A percentile compares a stretch with the other conserved stretches of the same genome.
Conservation (phyloP, 2,329 filamentous ascomycete species). For the Penicillium rolfsii region DNA sequence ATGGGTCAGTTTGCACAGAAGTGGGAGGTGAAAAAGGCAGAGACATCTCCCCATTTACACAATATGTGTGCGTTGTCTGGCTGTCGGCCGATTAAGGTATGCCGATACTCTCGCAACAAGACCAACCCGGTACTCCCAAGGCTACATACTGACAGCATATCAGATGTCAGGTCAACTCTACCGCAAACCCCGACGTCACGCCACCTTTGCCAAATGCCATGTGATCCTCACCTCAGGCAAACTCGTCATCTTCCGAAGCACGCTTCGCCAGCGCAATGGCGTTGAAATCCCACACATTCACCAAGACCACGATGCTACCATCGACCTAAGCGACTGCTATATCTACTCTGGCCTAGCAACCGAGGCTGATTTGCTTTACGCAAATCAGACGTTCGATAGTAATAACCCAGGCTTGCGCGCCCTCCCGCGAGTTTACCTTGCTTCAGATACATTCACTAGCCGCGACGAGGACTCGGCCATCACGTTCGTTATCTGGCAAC, state of each 20-base stretch:
- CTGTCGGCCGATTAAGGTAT: slow-evolving; percentile 60
- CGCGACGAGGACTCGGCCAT: slow-evolving; percentile 68
- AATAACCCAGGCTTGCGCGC: slow-evolving; percentile 64
- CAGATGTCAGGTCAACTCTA: slow-evolving; percentile 64
- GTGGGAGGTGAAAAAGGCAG: slow-evolving; percentile 68
- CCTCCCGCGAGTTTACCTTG: slow-evolving; percentile 62
- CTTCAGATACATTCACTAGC: slow-evolving; percentile 62
- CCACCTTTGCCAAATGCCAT: slow-evolving; percentile 63
- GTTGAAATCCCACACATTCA: slow-evolving; percentile 63
- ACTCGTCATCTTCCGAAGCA: slow-evolving; percentile 65
- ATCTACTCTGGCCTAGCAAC: slow-evolving; percentile 67
- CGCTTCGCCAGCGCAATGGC: slow-evolving; percentile 59
- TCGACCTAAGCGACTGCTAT: slow-evolving; percentile 66
- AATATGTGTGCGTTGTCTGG: slow-evolving; percentile 68
- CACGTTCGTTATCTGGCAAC: slow-evolving; percentile 69
- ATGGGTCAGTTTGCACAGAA: slow-evolving; percentile 69
- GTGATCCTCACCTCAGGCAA: slow-evolving; percentile 65
- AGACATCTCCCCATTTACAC: slow-evolving; percentile 66
- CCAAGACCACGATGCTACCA: slow-evolving; percentile 61
- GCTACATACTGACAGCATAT: neutral
- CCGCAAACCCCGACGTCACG: slow-evolving; percentile 65
- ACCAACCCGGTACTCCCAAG: neutral
- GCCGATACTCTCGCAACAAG: neutral
- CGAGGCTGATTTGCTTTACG: slow-evolving; percentile 64
- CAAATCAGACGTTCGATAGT: slow-evolving; percentile 66